Percentiles rank a stretch among this genome's conserved stretches.
Evolutionary conservation across 2,329 filamentous ascomycete genomes (phyloP).

Genomic region (Penicillium nordicum): DNA sequence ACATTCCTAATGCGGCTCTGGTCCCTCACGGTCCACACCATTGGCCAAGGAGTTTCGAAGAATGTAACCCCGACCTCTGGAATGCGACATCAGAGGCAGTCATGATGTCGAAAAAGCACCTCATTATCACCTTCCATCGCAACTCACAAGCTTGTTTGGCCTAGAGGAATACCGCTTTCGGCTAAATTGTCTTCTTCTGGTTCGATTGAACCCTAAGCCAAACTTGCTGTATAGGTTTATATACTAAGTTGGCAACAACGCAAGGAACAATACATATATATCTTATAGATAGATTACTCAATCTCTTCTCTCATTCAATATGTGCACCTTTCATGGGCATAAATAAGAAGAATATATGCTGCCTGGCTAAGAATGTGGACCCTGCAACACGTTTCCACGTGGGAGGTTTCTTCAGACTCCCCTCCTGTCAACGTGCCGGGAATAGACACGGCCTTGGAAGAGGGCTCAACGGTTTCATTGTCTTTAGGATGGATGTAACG

Average conservation of each 20-base stretch:
- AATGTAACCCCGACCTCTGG: slow-evolving; percentile 16
- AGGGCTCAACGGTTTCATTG: slow-evolving; percentile 8
- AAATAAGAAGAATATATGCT: not conserved
- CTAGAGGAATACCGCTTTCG: not conserved
- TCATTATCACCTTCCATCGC: not conserved
- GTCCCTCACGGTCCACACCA: not conserved
- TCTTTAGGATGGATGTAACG: slow-evolving; percentile 15
- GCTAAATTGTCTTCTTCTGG: not conserved
- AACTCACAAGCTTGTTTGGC: not conserved
- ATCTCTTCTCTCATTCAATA: not conserved
- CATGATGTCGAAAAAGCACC: slow-evolving; percentile 1
- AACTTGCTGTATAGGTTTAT: not conserved
- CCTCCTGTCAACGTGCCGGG: not conserved
- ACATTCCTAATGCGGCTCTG: slow-evolving; percentile 10
- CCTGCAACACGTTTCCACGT: slow-evolving; percentile 1
- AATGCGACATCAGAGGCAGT: slow-evolving; percentile 10
- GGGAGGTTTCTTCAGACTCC: not conserved
- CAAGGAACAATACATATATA: not conserved
- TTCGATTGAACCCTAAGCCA: not conserved
- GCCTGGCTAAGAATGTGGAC: not conserved
- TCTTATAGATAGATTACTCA: not conserved
- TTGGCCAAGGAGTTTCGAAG: slow-evolving; percentile 8
- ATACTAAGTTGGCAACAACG: not conserved
- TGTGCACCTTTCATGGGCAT: not conserved
- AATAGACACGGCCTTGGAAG: slow-evolving; percentile 8